Conservation (phyloP, 352 stramenopile species). For the Phytophthora pinifolia region DNA sequence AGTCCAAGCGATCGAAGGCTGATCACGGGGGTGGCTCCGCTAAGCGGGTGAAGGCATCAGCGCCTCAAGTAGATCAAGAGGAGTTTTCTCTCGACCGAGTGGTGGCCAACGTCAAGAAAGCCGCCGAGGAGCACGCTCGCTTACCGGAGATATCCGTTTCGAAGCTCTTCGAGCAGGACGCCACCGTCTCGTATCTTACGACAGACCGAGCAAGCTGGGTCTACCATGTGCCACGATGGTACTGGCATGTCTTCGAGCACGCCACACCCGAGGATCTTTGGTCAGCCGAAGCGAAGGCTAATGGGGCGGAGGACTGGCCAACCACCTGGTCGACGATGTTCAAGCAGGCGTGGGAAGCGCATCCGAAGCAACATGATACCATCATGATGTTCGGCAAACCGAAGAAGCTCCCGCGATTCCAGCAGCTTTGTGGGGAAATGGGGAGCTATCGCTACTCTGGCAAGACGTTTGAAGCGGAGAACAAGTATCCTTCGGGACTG, state of each 20-base stretch:
- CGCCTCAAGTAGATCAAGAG: slow-evolving; percentile 5
- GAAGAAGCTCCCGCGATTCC: slow-evolving; percentile 61
- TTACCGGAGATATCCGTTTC: slow-evolving; percentile 13
- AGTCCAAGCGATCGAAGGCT: slow-evolving; percentile 13
- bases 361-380: slow-evolving; percentile 56
- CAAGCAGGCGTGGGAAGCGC: slow-evolving; percentile 52
- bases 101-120: slow-evolving; percentile 22
- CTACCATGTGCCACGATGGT: slow-evolving; percentile 61
- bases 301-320: background rate
- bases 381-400: slow-evolving; percentile 75
- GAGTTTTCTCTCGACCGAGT: slow-evolving; percentile 32
- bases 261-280: slow-evolving; percentile 16
- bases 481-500: slow-evolving; percentile 40
- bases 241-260: slow-evolving; percentile 37
- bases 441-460: slow-evolving; percentile 61
- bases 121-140: slow-evolving; percentile 13
- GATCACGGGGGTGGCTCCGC: background rate
- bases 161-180: slow-evolving; percentile 33
- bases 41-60: slow-evolving; percentile 20
- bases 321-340: slow-evolving; percentile 31
- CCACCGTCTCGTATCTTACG: slow-evolving; percentile 33
- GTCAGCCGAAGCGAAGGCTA: background rate
- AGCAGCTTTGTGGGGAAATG: slow-evolving; percentile 60
- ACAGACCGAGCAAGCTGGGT: slow-evolving; percentile 52
- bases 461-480: slow-evolving; percentile 45